Evolutionary conservation across 73 alveolate species (phyloP).

Genomic region (Tetrahymena borealis): DNA sequence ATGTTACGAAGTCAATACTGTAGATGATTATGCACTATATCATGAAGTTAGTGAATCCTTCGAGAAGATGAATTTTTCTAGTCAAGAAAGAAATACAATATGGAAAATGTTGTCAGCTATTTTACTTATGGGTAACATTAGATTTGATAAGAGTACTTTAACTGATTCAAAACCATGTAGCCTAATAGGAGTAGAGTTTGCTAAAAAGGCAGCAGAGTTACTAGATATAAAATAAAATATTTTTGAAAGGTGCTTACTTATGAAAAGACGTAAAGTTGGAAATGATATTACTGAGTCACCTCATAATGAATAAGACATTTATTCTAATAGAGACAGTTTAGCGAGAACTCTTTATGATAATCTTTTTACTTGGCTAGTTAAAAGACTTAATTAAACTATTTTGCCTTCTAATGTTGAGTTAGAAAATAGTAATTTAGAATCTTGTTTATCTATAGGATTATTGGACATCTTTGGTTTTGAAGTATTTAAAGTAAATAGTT

Average conservation of each 20-base stretch:
- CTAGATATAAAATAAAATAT: neutral
- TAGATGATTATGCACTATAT: slow-evolving; percentile 25
- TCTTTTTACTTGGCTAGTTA: slow-evolving; percentile 85
- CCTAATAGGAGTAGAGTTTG: neutral
- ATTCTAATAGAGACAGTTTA: slow-evolving; percentile 75
- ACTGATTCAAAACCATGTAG: slow-evolving; percentile 28
- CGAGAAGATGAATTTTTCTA: neutral
- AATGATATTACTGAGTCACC: slow-evolving; percentile 26
- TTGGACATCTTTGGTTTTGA: slow-evolving; percentile 92
- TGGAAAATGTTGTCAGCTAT: slow-evolving; percentile 7
- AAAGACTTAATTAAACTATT: slow-evolving; percentile 10
- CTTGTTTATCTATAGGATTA: slow-evolving; percentile 45
- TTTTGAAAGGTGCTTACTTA: slow-evolving; percentile 3
- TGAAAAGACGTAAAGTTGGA: slow-evolving; percentile 11
- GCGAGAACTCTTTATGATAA: slow-evolving; percentile 89
- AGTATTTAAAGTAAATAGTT: slow-evolving; percentile 78
- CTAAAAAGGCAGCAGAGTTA: neutral
- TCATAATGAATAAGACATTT: slow-evolving; percentile 10
- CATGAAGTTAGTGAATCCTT: slow-evolving; percentile 25
- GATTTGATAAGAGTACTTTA: slow-evolving; percentile 18
- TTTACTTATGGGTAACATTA: slow-evolving; percentile 22
- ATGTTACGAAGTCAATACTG: slow-evolving; percentile 23
- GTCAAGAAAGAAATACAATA: slow-evolving; percentile 2
- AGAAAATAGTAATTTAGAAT: slow-evolving; percentile 2
- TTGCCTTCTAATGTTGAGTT: neutral